Evolutionary conservation across 2,329 filamentous ascomycete genomes (phyloP), one percentile per base, ranked within the genome.

Genomic region (Pseudocercospora crystallina): DNA sequence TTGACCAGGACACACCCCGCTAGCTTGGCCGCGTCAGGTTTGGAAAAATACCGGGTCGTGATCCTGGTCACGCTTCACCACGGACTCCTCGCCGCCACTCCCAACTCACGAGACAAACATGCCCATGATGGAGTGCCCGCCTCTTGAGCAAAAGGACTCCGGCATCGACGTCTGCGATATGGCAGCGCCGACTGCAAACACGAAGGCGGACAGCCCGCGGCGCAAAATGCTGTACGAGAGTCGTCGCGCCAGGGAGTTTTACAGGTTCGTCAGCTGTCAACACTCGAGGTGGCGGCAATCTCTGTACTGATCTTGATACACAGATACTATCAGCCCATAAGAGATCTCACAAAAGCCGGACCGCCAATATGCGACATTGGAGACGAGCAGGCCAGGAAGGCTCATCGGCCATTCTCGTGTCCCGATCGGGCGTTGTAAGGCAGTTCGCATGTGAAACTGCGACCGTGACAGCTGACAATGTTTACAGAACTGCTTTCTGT

Each of bases 401-500:
- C 47, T 12, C 65, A 67, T 51, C 38, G 36, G 46, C 60, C 65
- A 8, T 46, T 60, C 17, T 62, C 61, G 5, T 68, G 61, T 3
- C 62, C 64, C 3, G 65, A 69, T 43, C 53, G 49, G 20, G 74
- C 47, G 9, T 17, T 49, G 39, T 43, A 39, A 32, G 47, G 43
- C 43, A 31, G 40, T 11, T 30, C 20, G 36, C 34, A n/a, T 26
- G 39, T 13, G 20, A 26, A 3, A 26, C 20, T 26, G 20, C 7
- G 7, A 26, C 20, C 20, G 20, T 26, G 20, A 26, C 20, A 26
- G 20, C 20, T 26, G 20, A 44, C n/a, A 17, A 37, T 26, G 20
- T 26, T 26, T 26, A 26, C 26, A 32, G 30, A 29, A 74, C 73
- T 1, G 73, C 74, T 4, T 74, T 76, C 53, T 71, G 77, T n/a